These are phyloP conservation scores for Hippophae rhamnoides DNA, from an alignment of 306 rosid genomes.

Conservation along the genomic window DNA sequence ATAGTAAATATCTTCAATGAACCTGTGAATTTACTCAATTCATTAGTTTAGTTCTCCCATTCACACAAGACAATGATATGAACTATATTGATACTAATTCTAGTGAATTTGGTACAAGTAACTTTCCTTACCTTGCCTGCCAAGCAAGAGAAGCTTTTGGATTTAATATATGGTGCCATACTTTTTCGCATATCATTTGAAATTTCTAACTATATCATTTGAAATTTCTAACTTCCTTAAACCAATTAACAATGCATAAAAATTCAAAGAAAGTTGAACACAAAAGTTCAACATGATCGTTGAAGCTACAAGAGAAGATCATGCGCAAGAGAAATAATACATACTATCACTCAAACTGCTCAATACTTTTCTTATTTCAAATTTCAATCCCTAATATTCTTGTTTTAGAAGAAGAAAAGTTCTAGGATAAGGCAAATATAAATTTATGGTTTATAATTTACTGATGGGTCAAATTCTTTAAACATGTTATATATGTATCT, in stretches of 20 bases:
- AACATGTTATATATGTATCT: too few relatives aligned
- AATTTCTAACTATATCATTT: neutral
- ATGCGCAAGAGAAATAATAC: neutral
- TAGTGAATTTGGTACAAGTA: conserved; percentile 65
- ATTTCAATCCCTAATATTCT: too few relatives aligned
- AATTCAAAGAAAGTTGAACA: neutral
- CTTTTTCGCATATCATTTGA: neutral
- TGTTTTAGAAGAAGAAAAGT: too few relatives aligned
- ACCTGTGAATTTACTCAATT: conserved; percentile 22
- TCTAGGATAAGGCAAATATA: too few relatives aligned
- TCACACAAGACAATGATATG: conserved; percentile 69
- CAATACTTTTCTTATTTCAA: too few relatives aligned
- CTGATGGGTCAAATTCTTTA: too few relatives aligned
- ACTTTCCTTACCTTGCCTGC: conserved; percentile 66
- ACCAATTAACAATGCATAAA: too few relatives aligned
- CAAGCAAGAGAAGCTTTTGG: conserved; percentile 12
- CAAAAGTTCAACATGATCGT: neutral
- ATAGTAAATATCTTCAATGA: too few relatives aligned
- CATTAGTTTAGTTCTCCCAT: conserved; percentile 62
- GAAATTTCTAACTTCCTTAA: neutral
- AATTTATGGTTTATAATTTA: too few relatives aligned
- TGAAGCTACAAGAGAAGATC: neutral
- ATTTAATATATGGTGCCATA: conserved; percentile 8
- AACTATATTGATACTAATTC: conserved; percentile 52
- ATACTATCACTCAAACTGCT: neutral